These are phyloP conservation scores for Metschnikowia hibisci DNA, from an alignment of 805 yeast species.

Conservation along the genomic window DNA sequence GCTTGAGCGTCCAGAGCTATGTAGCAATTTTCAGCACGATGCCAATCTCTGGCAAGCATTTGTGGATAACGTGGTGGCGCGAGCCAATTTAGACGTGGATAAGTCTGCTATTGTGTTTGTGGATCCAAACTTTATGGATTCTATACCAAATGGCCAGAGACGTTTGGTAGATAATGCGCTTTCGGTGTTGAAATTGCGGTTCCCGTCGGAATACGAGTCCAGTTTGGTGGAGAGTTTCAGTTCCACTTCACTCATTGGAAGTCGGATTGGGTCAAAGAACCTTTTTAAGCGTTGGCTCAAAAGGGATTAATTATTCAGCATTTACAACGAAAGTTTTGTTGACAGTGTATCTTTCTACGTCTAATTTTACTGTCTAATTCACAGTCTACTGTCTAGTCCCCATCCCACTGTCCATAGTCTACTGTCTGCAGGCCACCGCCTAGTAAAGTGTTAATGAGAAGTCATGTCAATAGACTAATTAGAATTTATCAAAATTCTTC, in stretches of 20 bases:
- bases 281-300: conserved; percentile 41
- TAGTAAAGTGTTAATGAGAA: too few relatives aligned
- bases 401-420: too few relatives aligned
- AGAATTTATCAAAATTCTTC: too few relatives aligned
- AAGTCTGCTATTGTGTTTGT: conserved; percentile 30
- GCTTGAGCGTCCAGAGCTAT: conserved; percentile 32
- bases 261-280: conserved; percentile 27
- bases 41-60: conserved; percentile 34
- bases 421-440: too few relatives aligned
- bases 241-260: conserved; percentile 22
- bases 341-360: not conserved
- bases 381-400: too few relatives aligned
- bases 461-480: too few relatives aligned
- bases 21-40: conserved; percentile 24
- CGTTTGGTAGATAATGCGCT: conserved; percentile 33
- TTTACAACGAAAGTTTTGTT: not conserved
- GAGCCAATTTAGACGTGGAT: conserved; percentile 29
- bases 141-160: conserved; percentile 23
- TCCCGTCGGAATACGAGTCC: conserved; percentile 18
- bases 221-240: conserved; percentile 21
- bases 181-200: conserved; percentile 29
- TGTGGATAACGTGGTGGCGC: conserved; percentile 26
- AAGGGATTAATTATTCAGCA: conserved; percentile 10
- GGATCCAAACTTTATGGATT: conserved; percentile 24
- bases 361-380: too few relatives aligned